Conservation (phyloP, 371 early-diverging fungal species). For the Homolaphlyctis polyrhiza region DNA sequence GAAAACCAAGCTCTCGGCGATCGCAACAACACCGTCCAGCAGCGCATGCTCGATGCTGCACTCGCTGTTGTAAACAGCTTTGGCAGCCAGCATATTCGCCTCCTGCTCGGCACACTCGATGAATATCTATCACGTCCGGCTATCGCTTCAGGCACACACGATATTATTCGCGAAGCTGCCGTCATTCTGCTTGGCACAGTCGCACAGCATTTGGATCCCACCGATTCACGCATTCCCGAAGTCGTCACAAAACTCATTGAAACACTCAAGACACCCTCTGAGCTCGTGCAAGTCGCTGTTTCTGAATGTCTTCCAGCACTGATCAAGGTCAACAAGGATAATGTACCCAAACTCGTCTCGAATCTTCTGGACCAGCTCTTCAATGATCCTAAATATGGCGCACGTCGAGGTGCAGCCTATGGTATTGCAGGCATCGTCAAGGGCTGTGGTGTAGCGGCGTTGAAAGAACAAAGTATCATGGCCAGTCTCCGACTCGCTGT, state of each 20-base stretch:
- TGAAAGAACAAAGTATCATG: constrained; percentile 84
- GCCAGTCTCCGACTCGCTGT: constrained; percentile 73
- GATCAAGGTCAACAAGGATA: constrained; percentile 50
- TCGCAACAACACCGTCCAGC: constrained; percentile 70
- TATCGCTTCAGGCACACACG: constrained; percentile 39
- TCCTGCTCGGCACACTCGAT: constrained; percentile 72
- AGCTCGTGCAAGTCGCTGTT: constrained; percentile 92
- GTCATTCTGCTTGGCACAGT: constrained; percentile 90
- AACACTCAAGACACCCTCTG: constrained; percentile 90
- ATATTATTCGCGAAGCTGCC: constrained; percentile 67
- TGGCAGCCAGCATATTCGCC: constrained; percentile 64
- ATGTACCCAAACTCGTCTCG: constrained; percentile 57
- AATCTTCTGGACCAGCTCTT: constrained; percentile 65
- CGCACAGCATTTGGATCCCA: constrained; percentile 75
- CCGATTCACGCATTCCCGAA: constrained; percentile 67
- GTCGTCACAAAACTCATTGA: constrained; percentile 83
- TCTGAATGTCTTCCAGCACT: constrained; percentile 92
- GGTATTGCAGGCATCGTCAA: constrained; percentile 95
- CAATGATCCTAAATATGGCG: constrained; percentile 74
- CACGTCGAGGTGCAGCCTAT: constrained; percentile 92
- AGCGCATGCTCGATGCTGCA: constrained; percentile 83
- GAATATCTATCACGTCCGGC: constrained; percentile 62
- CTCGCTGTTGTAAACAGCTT: constrained; percentile 68
- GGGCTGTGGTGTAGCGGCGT: constrained; percentile 80
- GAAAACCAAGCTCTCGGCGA: constrained; percentile 83